Evolutionary conservation across 805 yeast species (phyloP).

Genomic region (Nakazawaea holstii): DNA sequence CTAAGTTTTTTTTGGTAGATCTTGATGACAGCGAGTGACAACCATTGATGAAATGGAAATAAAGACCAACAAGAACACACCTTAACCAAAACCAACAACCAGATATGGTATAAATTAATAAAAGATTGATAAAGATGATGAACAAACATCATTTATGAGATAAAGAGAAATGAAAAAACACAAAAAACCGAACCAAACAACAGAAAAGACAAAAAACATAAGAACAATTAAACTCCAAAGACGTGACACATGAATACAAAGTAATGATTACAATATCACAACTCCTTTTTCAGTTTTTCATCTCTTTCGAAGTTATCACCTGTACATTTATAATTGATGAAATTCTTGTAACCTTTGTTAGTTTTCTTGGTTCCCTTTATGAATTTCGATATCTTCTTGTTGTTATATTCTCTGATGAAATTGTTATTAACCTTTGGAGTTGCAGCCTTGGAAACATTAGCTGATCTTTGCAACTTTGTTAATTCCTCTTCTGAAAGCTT

Average conservation of each 20-base stretch:
- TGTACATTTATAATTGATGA: slow-evolving; percentile 10
- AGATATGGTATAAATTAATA: too few species aligned
- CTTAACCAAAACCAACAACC: too few species aligned
- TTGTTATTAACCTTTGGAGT: not conserved
- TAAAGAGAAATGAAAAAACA: too few species aligned
- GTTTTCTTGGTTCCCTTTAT: slow-evolving; percentile 11
- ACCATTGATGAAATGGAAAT: too few species aligned
- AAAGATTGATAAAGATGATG: too few species aligned
- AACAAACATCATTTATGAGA: too few species aligned
- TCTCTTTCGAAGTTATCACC: slow-evolving; percentile 7
- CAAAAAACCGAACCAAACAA: too few species aligned
- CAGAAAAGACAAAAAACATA: not conserved
- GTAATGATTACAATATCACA: not conserved
- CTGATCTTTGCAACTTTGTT: not conserved
- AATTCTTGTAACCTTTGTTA: slow-evolving; percentile 11
- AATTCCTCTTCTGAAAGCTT: not conserved
- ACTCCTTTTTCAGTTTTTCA: not conserved
- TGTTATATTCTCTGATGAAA: slow-evolving; percentile 8
- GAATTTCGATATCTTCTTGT: slow-evolving; percentile 4
- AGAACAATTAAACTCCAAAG: not conserved
- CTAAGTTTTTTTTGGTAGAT: too few species aligned
- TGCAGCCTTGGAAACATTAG: not conserved
- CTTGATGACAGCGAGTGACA: too few species aligned
- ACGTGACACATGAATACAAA: not conserved
- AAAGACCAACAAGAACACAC: too few species aligned